Evolutionary conservation across 345 rosid genomes (phyloP), one percentile per base, ranked within the genome.

Genomic region (Fremontodendron californicum): DNA sequence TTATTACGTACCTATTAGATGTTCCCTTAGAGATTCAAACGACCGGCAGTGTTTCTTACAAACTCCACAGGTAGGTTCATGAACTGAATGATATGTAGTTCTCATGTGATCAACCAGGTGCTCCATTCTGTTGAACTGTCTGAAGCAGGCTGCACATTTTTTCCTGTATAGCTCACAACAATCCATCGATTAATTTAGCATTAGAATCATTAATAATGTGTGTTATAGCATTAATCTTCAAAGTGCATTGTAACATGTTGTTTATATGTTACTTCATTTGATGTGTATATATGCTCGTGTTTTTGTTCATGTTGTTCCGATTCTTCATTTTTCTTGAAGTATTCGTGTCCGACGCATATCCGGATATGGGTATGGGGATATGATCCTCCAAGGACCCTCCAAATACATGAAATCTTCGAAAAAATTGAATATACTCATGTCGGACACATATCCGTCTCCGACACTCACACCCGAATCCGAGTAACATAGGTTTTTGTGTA

Each of bases 91-190:
- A 79, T 80, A 89, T 0, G 94, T 88, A 74, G 71, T 82, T 80
- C 90, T 90, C 97, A 93, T 93, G 90, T 95, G 99, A 79, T 95
- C 98, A 74, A 93, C 94, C 4, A 95, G 84, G 82, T 95, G 99
- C 68, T 93, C 99, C 86, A 80, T 83, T 71, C 79, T 93, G 86
- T 91, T 95, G 88, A 90, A 95, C 81, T 93, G 99, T 69, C 91
- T 90, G 81, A 74, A 93, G 89, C 99, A 95, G 1, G 97, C 98
- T 0, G 96, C 98, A 61, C 99, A 95, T 85, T 91, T 93, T 76
- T 95, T 87, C 90, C 99, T 94, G 85, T 71, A 71, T 71, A 68
- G 7, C 25, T 27, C 25, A 15, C n/a, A 31, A 63, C 8, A 27
- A 21, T 75, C 54, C 25, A 74, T 43, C 3, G 6, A 25, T 19